Evolutionary conservation across 2,329 filamentous ascomycete genomes (phyloP).

Genomic region (Venturia asperata): DNA sequence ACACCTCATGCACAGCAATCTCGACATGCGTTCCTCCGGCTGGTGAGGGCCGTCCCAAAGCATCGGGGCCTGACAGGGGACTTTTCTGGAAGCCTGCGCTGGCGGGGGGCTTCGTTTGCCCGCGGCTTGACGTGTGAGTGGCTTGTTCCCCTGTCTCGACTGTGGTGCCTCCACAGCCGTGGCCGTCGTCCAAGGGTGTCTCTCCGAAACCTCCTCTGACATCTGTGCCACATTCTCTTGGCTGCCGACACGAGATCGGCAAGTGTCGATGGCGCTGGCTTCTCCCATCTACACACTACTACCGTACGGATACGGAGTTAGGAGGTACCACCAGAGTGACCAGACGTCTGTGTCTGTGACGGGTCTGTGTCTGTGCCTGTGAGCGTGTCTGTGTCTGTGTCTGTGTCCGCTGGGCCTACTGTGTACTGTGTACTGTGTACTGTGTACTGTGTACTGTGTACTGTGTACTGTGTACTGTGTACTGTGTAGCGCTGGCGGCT

Average conservation of each 20-base stretch:
- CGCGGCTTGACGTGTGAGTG: background rate
- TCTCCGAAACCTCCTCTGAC: conserved; percentile 10
- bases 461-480: background rate
- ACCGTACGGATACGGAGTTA: too few species aligned
- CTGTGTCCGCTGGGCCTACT: too few species aligned
- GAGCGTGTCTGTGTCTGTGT: too few species aligned
- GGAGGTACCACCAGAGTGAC: too few species aligned
- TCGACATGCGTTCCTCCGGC: conserved; percentile 1
- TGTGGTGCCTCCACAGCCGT: background rate
- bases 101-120: background rate
- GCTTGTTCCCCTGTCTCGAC: background rate
- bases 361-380: too few species aligned
- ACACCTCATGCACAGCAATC: background rate
- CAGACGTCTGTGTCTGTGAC: too few species aligned
- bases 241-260: conserved; percentile 15
- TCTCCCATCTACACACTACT: too few species aligned
- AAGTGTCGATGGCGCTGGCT: background rate
- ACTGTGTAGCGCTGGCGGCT: background rate
- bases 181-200: background rate
- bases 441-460: too few species aligned
- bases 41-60: background rate
- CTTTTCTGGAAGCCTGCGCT: conserved; percentile 11
- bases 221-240: background rate
- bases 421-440: too few species aligned
- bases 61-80: background rate